Evolutionary conservation across 108 stramenopile species (phyloP), one percentile per base, ranked within the genome.

Genomic region (Skeletonema marinoi): DNA sequence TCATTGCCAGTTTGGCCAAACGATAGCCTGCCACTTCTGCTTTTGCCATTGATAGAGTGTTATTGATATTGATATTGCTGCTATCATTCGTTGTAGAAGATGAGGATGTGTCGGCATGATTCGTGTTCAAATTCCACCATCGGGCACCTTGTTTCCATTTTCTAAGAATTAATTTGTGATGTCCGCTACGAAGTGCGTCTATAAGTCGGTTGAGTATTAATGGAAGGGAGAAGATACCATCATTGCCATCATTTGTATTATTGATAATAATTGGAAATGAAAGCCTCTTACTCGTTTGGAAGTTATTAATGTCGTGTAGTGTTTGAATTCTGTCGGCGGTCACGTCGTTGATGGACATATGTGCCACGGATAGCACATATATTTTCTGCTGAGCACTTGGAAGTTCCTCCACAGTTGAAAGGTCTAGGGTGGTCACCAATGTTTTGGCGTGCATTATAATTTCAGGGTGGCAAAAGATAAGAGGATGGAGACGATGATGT

Each of bases 121-220:
- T 88, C 54, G 66, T 77, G 75, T 92, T 87, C 44, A 91, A 73
- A 80, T 95, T 95, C 94, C 94, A 95, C 94, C 94, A 95, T 44
- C 71, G 67, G 33, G 87, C 82, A 17, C 87, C 86, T 32, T 83
- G 88, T 61, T 85, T 87, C 94, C 94, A 95, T 60, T 83, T 41
- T 70, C 94, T 67, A 3, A 92, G 35, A 10, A 93, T 78, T 9
- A 95, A 32, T 41, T 81, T 75, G 46, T 79, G 71, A 4, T 71
- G 68, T 16, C 79, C 66, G 7, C 39, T 42, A 14, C n/a, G 68
- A 4, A 82, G 70, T 14, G 74, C 74, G 30, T 31, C 32, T 46
- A 71, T 32, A 1, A 82, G 66, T 25, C 68, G 61, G 29, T 61
- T 38, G 14, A 82, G 48, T 32, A 21, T 64, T 6, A 39, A 38